Conservation (phyloP, 345 rosid genomes). For the Salix viminalis region DNA sequence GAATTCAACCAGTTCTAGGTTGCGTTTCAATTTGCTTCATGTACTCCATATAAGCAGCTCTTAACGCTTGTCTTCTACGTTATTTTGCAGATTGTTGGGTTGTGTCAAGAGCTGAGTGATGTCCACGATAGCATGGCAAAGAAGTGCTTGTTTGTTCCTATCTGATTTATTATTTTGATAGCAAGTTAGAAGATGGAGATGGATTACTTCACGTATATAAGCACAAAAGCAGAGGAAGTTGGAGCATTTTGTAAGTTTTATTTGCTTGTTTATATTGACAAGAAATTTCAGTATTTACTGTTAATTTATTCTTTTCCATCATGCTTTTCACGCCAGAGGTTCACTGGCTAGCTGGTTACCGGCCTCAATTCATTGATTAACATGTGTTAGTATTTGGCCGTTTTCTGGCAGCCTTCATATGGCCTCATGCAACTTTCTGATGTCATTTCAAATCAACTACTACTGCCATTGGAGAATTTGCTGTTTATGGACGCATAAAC, state of each 20-base stretch:
- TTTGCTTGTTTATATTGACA: neutral
- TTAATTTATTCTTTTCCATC: neutral
- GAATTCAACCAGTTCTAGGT: neutral
- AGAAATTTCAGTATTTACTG: neutral
- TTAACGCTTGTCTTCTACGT: neutral
- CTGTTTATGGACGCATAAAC: too few relatives aligned
- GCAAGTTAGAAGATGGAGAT: neutral
- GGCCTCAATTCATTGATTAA: neutral
- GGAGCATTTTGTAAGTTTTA: conserved; percentile 1
- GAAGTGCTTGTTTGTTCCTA: conserved; percentile 83
- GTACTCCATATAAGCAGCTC: neutral
- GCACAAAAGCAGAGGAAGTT: neutral
- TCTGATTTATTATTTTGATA: conserved; percentile 32
- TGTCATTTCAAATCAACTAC: too few relatives aligned
- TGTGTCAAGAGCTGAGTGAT: conserved; percentile 90
- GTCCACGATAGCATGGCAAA: conserved; percentile 86
- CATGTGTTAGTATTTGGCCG: too few relatives aligned
- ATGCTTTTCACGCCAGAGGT: neutral
- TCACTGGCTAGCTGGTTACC: neutral
- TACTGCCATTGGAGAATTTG: too few relatives aligned
- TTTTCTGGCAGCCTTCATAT: too few relatives aligned
- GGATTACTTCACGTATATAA: neutral
- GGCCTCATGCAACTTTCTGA: too few relatives aligned
- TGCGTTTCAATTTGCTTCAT: neutral
- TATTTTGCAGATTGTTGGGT: conserved; percentile 69